phyloP scores from a whole-genome alignment of 176 grass and related monocot species.

The Bolboschoenus planiculmis region DNA sequence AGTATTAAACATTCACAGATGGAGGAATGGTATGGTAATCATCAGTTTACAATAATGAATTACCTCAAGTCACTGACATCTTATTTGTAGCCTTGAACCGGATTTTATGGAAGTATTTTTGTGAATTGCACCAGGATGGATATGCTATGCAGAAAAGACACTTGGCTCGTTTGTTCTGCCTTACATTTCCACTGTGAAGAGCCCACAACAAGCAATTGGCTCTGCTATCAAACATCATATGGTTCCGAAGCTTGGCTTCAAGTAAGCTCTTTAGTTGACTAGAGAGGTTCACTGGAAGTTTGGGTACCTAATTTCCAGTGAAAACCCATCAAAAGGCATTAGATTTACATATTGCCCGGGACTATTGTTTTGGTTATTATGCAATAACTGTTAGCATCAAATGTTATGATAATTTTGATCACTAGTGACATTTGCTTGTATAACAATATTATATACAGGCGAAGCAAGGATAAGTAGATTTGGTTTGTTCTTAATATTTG shows the following conservation, averaged over 20 bases:
- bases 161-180: constrained; percentile 95
- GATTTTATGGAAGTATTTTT: not conserved
- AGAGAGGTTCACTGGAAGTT: not conserved
- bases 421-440: not conserved
- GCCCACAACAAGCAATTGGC: constrained; percentile 88
- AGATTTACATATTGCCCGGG: not conserved
- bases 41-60: not conserved
- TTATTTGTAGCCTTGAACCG: not conserved
- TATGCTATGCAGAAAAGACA: constrained; percentile 99
- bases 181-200: constrained; percentile 96
- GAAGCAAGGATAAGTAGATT: not conserved
- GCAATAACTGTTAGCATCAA: not conserved
- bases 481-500: not conserved
- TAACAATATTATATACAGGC: not conserved
- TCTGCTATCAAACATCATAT: constrained; percentile 78
- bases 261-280: constrained; percentile 28
- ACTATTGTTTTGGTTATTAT: not conserved
- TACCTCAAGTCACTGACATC: not conserved
- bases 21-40: not conserved
- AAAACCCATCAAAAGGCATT: not conserved
- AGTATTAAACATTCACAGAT: not conserved
- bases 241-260: constrained; percentile 62
- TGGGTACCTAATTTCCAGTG: not conserved
- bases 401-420: not conserved
- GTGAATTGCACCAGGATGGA: constrained; percentile 54